Percentiles rank a stretch among this genome's conserved stretches.
phyloP scores from a whole-genome alignment of 176 grass and related monocot species.

The Stipa capillata region DNA sequence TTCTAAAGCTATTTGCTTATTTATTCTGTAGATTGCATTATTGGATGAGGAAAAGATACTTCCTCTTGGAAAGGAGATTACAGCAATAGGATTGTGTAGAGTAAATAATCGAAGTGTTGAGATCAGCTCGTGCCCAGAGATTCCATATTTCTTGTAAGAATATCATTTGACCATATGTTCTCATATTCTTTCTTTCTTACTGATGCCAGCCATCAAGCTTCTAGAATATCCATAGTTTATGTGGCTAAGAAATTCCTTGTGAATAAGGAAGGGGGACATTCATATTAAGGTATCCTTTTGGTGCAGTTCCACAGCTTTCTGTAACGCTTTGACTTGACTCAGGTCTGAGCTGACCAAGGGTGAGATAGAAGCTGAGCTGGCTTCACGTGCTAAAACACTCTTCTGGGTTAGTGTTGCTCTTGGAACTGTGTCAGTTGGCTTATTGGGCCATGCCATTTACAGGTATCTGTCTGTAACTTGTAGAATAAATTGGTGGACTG shows the following conservation, averaged over 20 bases:
- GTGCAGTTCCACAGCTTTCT: slow-evolving; percentile 7
- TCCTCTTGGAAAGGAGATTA: slow-evolving; percentile 84
- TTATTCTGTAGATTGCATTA: slow-evolving; percentile 56
- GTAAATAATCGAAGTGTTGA: slow-evolving; percentile 35
- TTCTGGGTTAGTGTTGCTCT: slow-evolving; percentile 77
- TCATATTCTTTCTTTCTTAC: background rate
- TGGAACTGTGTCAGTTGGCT: slow-evolving; percentile 65
- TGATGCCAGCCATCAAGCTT: background rate
- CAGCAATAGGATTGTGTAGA: slow-evolving; percentile 70
- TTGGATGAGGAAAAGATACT: slow-evolving; percentile 99
- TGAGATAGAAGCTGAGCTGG: slow-evolving; percentile 68
- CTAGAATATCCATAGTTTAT: slow-evolving; percentile 3
- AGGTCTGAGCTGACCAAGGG: slow-evolving; percentile 89
- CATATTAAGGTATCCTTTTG: background rate
- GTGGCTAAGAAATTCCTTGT: background rate
- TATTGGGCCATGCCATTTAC: slow-evolving; percentile 64
- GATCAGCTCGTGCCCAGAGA: slow-evolving; percentile 59
- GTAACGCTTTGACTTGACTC: slow-evolving; percentile 19
- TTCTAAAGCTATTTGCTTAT: slow-evolving; percentile 4
- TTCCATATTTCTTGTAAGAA: slow-evolving; percentile 95
- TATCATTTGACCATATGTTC: background rate
- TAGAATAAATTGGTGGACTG: background rate
- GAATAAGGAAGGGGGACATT: background rate
- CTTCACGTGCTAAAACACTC: slow-evolving; percentile 29
- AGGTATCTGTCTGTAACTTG: slow-evolving; percentile 40